Evolutionary conservation across 129 eudicot species (phyloP), one percentile per base, ranked within the genome.

Genomic region (Escallonia herrerae): DNA sequence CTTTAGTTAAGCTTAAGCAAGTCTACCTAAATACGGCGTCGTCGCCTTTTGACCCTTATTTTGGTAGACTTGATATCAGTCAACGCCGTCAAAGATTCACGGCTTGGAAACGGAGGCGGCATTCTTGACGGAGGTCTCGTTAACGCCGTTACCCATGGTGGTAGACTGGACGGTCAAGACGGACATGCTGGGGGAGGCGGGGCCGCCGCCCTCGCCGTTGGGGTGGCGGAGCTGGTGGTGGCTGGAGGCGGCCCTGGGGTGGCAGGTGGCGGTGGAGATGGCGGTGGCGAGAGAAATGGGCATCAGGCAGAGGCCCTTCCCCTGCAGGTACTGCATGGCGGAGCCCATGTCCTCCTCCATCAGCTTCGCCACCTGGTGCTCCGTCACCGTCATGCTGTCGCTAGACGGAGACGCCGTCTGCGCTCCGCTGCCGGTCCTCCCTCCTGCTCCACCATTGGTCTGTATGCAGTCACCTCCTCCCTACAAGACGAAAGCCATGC

Each of bases 271-370:
- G 15, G 87, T 76, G 47, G 96, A 89, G 56, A 89, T 89, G 60
- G 90, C 82, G 11, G 87, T 82, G 59, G 96, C 94, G 2, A 89
- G 72, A 7, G 96, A 89, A 11, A 89, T 89, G 45, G 96, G 96
- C 96, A 89, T 89, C 45, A 89, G 87, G 60, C 96, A 89, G 9
- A 89, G 85, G 46, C 96, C 96, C 62, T 89, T 89, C 4, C 94
- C 90, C 64, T 89, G 94, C 39, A 89, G 65, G 59, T 85, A 89
- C 47, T 89, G 96, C 94, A 85, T 85, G 63, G 96, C 94, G 22
- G 96, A 73, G 5, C 96, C 94, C 96, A 85, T 89, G 63, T 89
- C 94, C 22, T 89, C 94, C 49, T 85, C 96, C 94, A 85, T 82
- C 52, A 89, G 69, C 78, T 83, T 89, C 14, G 81, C 94, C 66